Base-by-base conservation (phyloP, 1,139 yeast genomes). In the Geotrichum reessii region DNA sequence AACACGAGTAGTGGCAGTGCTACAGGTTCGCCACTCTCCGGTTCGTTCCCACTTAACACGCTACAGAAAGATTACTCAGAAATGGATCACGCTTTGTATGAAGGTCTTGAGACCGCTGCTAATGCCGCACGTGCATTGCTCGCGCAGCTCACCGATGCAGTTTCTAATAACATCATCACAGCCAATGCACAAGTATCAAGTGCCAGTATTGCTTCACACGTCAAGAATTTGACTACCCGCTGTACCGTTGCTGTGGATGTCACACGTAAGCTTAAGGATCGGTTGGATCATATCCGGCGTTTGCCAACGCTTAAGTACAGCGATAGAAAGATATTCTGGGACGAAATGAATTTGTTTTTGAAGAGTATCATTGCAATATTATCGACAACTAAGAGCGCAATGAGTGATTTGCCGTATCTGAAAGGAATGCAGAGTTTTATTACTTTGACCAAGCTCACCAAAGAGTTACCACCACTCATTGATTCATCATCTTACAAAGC, bases 391-490 rank as follows among this genome's bases (percentile, higher is more conserved):
- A 91, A 90, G 69, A 81, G 83, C 0, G 83, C 93, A n/a, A 86
- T 89, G 81, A 79, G 81, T 59, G 96, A 89, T 66, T 76, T 90
- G 60, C 93, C 96, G 0, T 80, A 85, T 14, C 76, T 92, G 55
- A 86, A 87, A 65, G 96, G 88, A 59, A 87, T 88, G 2, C 77
- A 97, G 62, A 85, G 88, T 7, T 80, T 92, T 75, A 89, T 96
- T 0, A 82, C 84, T 40, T 76, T 92, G 60, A 91, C 97, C 0
- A 85, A 90, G 63, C 87, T 92, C 3, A 89, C 97, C 1, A 92
- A 92, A 68, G 98, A 92, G 66, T 88, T 92, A 12, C 91, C 97
- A 0, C 84, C 88, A 14, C 77, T 88, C 65, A 74, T 91, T 52
- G 97, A 91, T 68, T 76, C 78, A 53, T 81, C 85, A 57, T 76